Percentiles rank a stretch among this genome's conserved stretches.
Conservation (phyloP, 2,329 filamentous ascomycete species). For the Helotiales sp. region DNA sequence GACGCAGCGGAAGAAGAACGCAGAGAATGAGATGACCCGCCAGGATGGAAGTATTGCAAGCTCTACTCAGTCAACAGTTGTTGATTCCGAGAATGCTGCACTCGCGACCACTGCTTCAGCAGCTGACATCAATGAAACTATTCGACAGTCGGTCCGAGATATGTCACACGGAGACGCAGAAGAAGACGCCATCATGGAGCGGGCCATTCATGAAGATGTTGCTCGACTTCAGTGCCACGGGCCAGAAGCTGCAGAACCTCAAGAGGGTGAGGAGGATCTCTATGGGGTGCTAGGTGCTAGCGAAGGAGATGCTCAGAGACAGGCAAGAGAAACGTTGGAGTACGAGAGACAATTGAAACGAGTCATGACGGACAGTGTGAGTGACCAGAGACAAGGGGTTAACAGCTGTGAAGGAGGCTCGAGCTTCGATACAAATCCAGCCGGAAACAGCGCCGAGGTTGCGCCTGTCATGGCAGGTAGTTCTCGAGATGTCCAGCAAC, state of each 20-base stretch:
- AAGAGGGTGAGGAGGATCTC: conserved; percentile 44
- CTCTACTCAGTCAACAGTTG: background rate
- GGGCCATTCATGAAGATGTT: conserved; percentile 76
- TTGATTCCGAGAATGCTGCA: background rate
- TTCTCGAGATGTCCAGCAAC: conserved; percentile 28
- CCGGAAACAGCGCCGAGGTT: too few species aligned
- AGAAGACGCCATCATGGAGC: conserved; percentile 74
- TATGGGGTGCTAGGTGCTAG: background rate
- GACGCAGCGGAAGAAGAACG: background rate
- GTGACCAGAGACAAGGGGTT: background rate
- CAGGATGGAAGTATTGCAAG: background rate
- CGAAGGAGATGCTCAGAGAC: background rate
- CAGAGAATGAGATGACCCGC: background rate
- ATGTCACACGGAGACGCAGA: conserved; percentile 71
- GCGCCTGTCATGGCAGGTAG: background rate
- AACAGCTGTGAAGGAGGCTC: too few species aligned
- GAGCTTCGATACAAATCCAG: too few species aligned
- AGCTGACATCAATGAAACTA: conserved; percentile 72
- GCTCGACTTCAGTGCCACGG: conserved; percentile 55
- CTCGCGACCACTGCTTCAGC: background rate
- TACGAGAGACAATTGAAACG: background rate
- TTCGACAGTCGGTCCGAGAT: conserved; percentile 68
- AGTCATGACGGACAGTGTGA: background rate
- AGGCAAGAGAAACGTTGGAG: background rate
- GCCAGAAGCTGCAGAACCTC: conserved; percentile 34